Evolutionary conservation across 179 eudicot genomes (phyloP).

Genomic region (Patellifolia procumbens): DNA sequence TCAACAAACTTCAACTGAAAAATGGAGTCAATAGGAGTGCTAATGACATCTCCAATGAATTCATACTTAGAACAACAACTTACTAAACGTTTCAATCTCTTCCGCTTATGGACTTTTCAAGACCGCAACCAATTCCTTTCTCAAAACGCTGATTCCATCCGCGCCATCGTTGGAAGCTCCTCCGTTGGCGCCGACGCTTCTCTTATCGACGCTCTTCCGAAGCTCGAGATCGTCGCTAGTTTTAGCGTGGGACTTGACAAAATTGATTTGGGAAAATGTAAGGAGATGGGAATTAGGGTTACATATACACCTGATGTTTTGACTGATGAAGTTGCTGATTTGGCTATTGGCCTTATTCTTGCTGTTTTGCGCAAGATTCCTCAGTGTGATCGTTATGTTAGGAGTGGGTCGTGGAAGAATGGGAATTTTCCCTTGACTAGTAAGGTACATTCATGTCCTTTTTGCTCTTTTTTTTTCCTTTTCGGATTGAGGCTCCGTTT

Average conservation of each 20-base stretch:
- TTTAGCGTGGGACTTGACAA: slow-evolving; percentile 73
- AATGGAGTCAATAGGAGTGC: slow-evolving; percentile 63
- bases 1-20: not conserved
- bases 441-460: slow-evolving; percentile 44
- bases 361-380: slow-evolving; percentile 56
- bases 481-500: not conserved
- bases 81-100: slow-evolving; percentile 50
- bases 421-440: slow-evolving; percentile 66
- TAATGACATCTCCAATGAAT: slow-evolving; percentile 50
- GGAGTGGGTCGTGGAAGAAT: slow-evolving; percentile 62
- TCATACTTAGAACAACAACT: slow-evolving; percentile 62
- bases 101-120: slow-evolving; percentile 43
- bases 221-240: slow-evolving; percentile 65
- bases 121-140: slow-evolving; percentile 40
- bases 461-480: not conserved
- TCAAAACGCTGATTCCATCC: slow-evolving; percentile 30
- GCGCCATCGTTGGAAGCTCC: slow-evolving; percentile 67
- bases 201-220: slow-evolving; percentile 65
- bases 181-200: slow-evolving; percentile 52
- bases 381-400: slow-evolving; percentile 61
- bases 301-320: slow-evolving; percentile 73
- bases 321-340: slow-evolving; percentile 85
- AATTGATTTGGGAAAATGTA: slow-evolving; percentile 66
- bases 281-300: slow-evolving; percentile 70
- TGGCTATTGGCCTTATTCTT: slow-evolving; percentile 61